phyloP scores from a whole-genome alignment of 2,329 filamentous ascomycete genomes.

The Exophiala sideris region DNA sequence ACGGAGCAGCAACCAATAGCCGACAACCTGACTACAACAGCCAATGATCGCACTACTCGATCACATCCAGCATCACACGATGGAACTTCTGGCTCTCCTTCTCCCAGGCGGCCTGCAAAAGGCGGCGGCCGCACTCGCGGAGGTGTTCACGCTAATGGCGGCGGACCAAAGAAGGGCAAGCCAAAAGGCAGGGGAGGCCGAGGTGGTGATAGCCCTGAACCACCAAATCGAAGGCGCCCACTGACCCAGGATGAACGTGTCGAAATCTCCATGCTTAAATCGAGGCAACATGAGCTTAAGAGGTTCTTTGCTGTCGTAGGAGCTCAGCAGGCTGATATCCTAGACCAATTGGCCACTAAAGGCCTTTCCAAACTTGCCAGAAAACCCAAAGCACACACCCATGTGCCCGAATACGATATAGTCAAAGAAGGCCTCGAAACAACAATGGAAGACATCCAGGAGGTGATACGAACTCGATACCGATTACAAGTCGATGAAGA shows the following conservation, averaged over 20 bases:
- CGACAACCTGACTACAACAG: slow-evolving; percentile 4
- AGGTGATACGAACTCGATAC: slow-evolving; percentile 34
- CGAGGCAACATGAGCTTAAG: slow-evolving; percentile 42
- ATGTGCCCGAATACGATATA: slow-evolving; percentile 39
- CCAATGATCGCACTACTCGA: slow-evolving; percentile 9
- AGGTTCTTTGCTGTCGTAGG: slow-evolving; percentile 42
- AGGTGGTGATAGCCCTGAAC: slow-evolving; percentile 29
- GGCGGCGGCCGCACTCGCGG: slow-evolving; percentile 34
- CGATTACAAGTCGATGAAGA: slow-evolving; percentile 34
- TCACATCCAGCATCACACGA: slow-evolving; percentile 4
- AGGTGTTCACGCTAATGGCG: slow-evolving; percentile 27
- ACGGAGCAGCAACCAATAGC: neutral
- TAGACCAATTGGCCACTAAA: slow-evolving; percentile 39
- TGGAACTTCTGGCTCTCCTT: slow-evolving; percentile 12
- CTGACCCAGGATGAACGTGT: slow-evolving; percentile 24
- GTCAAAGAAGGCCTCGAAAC: slow-evolving; percentile 34
- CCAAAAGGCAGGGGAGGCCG: slow-evolving; percentile 28
- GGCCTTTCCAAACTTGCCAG: slow-evolving; percentile 38
- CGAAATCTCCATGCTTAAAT: slow-evolving; percentile 32
- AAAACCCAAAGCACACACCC: slow-evolving; percentile 41
- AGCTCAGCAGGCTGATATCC: slow-evolving; percentile 39
- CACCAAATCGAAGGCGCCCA: slow-evolving; percentile 31
- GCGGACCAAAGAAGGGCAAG: slow-evolving; percentile 32
- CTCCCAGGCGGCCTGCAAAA: slow-evolving; percentile 26
- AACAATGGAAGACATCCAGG: slow-evolving; percentile 29